Base-by-base conservation (phyloP, 306 rosid genomes). In the Cyamopsis tetragonoloba region DNA sequence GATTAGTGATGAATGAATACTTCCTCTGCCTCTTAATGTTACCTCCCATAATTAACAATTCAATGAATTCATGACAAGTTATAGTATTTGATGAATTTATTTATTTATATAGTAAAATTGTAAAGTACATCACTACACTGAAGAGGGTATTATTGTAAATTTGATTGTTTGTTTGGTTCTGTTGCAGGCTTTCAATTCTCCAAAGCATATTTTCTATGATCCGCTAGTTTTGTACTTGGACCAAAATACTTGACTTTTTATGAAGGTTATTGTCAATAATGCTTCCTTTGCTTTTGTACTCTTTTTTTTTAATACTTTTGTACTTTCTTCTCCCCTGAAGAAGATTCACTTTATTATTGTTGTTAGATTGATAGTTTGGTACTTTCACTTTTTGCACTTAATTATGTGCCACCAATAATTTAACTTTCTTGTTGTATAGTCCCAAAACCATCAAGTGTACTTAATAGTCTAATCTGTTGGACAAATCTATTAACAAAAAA, bases 11-110 rank as follows among this genome's bases (percentile, higher is more conserved):
- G n/a, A 87, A 72, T 0, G 67, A 83, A 22, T 80, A 68, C 31
- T 81, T 86, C 68, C 61, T 81, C 64, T 81, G 86, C 74, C 76
- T 81, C 28, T 71, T 70, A n/a, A n/a, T n/a, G 72, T 61, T 67
- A 24, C 85, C 81, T 63, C 46, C 88, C 88, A 83, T 49, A 28
- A 24, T 42, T 26, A 6, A 18, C 51, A 7, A 32, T n/a, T n/a
- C n/a, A n/a, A n/a, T n/a, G n/a, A n/a, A n/a, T n/a, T n/a, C n/a
- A n/a, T n/a, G n/a, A n/a, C n/a, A n/a, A n/a, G n/a, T n/a, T n/a
- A n/a, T n/a, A n/a, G n/a, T n/a, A n/a, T n/a, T n/a, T n/a, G n/a
- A n/a, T n/a, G n/a, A n/a, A n/a, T n/a, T n/a, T n/a, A n/a, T n/a
- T n/a, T n/a, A n/a, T n/a, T n/a, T n/a, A n/a, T n/a, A n/a, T n/a